Conservation (phyloP, 1,284 basidiomycete species). For the Bondarzewia mesenterica region DNA sequence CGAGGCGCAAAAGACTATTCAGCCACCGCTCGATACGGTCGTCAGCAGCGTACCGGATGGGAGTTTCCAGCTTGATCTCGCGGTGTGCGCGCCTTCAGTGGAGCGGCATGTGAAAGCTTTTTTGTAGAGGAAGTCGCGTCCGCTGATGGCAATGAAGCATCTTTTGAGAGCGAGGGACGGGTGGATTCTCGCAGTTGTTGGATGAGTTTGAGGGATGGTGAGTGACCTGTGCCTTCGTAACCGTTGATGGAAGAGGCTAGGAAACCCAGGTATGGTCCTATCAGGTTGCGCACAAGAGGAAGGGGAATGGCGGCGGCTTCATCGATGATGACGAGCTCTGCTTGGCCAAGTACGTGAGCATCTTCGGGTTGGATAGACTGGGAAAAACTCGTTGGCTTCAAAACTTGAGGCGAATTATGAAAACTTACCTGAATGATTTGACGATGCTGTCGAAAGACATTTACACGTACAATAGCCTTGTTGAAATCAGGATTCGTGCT, state of each 20-base stretch:
- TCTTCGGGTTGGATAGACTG: constrained; percentile 98
- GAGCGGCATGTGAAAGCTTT: constrained; percentile 39
- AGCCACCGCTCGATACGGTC: constrained; percentile 96
- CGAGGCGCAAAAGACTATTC: constrained; percentile 86
- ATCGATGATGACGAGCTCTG: constrained; percentile 96
- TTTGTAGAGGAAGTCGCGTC: constrained; percentile 43
- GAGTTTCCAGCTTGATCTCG: constrained; percentile 92
- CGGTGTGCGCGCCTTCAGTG: constrained; percentile 69
- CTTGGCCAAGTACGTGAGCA: constrained; percentile 94
- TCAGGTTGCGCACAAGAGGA: constrained; percentile 88
- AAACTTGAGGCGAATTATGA: not conserved
- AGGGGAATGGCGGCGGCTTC: constrained; percentile 98
- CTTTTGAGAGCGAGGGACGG: constrained; percentile 60
- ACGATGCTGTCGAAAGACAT: constrained; percentile 87
- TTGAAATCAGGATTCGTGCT: constrained; percentile 93
- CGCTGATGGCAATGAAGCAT: constrained; percentile 22
- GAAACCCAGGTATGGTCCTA: constrained; percentile 97
- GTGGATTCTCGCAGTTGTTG: constrained; percentile 93
- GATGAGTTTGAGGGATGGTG: constrained; percentile 94
- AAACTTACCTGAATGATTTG: constrained; percentile 83
- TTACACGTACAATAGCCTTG: constrained; percentile 93
- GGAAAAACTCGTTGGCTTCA: constrained; percentile 1
- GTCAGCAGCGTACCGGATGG: constrained; percentile 86
- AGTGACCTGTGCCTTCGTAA: constrained; percentile 98
- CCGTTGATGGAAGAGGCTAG: constrained; percentile 98